Conservation (phyloP, 2,329 filamentous ascomycete genomes). For the Paraphoma chrysanthemicola region DNA sequence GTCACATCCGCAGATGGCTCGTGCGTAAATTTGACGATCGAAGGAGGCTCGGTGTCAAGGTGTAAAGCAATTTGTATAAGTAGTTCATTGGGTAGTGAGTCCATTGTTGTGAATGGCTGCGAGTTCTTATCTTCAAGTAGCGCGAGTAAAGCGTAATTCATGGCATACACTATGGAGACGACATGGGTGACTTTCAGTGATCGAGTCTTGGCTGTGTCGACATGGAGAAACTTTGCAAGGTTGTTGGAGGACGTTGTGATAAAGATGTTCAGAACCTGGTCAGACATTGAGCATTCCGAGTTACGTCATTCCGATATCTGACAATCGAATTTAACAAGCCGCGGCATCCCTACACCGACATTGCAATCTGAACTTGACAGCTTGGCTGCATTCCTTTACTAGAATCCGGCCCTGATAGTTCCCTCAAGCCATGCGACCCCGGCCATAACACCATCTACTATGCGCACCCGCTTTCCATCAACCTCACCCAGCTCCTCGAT, state of each 20-base stretch:
- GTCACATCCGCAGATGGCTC: conserved; percentile 41
- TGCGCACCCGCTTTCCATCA: conserved; percentile 65
- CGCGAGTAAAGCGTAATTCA: too few relatives aligned
- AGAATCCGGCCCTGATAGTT: conserved; percentile 47
- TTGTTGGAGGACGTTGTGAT: background rate
- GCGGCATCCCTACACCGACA: background rate
- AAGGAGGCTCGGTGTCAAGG: conserved; percentile 40
- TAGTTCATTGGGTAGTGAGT: conserved; percentile 45
- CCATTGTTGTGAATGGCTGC: conserved; percentile 16
- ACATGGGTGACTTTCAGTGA: too few relatives aligned
- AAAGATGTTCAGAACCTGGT: background rate
- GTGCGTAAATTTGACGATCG: conserved; percentile 38
- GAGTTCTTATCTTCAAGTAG: background rate
- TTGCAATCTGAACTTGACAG: background rate
- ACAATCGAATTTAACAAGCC: background rate
- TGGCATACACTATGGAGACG: too few relatives aligned
- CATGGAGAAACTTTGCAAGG: background rate
- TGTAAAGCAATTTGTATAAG: conserved; percentile 42
- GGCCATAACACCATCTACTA: conserved; percentile 82
- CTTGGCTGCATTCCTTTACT: background rate
- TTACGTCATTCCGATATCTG: conserved; percentile 8
- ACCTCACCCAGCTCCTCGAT: conserved; percentile 68
- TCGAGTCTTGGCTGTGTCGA: too few relatives aligned
- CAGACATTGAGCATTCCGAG: background rate
- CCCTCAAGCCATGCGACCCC: conserved; percentile 70